phyloP scores from a whole-genome alignment of 345 rosid genomes.

The Ailanthus altissimus region DNA sequence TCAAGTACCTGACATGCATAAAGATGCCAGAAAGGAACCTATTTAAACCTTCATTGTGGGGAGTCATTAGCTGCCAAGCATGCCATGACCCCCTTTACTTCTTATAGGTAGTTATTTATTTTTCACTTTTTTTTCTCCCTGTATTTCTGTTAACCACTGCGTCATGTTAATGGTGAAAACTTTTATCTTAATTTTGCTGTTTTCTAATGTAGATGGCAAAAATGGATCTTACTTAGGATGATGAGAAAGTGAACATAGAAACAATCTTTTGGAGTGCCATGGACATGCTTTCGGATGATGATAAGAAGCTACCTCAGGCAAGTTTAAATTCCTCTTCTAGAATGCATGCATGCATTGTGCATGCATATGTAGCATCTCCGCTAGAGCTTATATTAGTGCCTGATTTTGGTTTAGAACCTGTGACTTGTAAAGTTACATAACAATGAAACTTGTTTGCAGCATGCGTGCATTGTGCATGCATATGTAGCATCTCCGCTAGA shows the following conservation, averaged over 20 bases:
- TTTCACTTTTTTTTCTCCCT: neutral
- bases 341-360: neutral
- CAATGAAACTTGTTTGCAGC: neutral
- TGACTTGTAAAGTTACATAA: neutral
- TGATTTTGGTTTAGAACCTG: neutral
- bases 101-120: neutral
- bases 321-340: slow-evolving; percentile 36
- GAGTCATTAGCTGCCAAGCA: slow-evolving; percentile 1
- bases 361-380: slow-evolving; percentile 1
- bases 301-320: slow-evolving; percentile 99
- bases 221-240: slow-evolving; percentile 88
- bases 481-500: neutral
- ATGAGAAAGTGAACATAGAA: slow-evolving; percentile 84
- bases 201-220: slow-evolving; percentile 71
- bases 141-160: neutral
- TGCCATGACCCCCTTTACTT: neutral
- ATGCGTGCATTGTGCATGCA: slow-evolving; percentile 6
- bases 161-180: neutral
- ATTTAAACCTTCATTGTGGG: neutral
- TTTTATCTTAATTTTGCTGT: neutral
- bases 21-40: neutral
- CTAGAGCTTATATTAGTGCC: neutral
- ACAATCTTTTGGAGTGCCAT: slow-evolving; percentile 93
- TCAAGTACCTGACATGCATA: neutral
- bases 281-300: slow-evolving; percentile 97